Percentiles rank a stretch among this genome's conserved stretches.
Evolutionary conservation across 176 grass and related monocot species (phyloP).

Genomic region (Lolium perenne): DNA sequence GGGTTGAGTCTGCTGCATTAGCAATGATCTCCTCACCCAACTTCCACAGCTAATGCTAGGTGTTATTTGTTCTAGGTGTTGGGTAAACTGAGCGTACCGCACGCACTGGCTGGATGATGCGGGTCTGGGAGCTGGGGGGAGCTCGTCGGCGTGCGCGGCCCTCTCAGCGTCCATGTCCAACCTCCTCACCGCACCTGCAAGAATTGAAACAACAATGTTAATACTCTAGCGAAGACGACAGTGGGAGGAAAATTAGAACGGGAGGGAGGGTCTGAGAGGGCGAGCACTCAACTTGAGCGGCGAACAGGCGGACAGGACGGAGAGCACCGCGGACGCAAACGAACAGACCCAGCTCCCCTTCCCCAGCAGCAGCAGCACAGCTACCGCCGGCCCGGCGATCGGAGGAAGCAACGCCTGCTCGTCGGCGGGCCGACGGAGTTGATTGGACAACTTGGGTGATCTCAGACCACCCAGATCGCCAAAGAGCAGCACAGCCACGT

Average conservation of each 20-base stretch:
- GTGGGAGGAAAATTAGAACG: neutral
- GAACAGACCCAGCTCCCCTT: neutral
- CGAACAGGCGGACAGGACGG: neutral
- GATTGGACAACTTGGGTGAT: neutral
- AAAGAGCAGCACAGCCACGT: neutral
- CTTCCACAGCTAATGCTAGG: neutral
- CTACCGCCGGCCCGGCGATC: neutral
- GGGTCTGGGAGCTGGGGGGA: neutral
- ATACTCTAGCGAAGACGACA: too few relatives aligned
- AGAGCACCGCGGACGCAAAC: neutral
- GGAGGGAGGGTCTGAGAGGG: too few relatives aligned
- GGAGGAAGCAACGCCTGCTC: neutral
- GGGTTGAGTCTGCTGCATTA: neutral
- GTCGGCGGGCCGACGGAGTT: neutral
- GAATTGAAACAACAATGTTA: neutral
- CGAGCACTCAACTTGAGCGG: neutral
- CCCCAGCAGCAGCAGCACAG: neutral
- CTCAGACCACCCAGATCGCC: neutral
- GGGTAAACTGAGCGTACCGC: neutral
- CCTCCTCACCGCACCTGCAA: neutral
- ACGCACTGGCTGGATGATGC: neutral
- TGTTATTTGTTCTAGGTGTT: neutral
- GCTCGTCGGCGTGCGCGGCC: neutral
- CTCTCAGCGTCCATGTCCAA: neutral
- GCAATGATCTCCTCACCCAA: neutral